Evolutionary conservation across 352 stramenopile species (phyloP).

Genomic region (Phytophthora chlamydospora): DNA sequence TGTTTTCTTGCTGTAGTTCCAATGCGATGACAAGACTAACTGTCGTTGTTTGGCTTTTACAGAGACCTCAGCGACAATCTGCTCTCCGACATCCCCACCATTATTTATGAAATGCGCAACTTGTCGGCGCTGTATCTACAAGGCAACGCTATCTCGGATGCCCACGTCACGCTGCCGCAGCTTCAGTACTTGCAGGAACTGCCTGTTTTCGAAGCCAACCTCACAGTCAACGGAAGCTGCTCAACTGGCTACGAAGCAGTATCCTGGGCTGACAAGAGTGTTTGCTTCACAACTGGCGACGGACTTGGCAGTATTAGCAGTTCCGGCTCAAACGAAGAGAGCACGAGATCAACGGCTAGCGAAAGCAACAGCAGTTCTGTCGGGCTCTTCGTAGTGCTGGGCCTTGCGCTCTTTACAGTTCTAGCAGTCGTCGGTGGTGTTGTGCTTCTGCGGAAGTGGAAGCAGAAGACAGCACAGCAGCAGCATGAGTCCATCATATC

Average conservation of each 20-base stretch:
- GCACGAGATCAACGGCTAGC: constrained; percentile 37
- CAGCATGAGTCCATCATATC: constrained; percentile 37
- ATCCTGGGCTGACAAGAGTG: constrained; percentile 53
- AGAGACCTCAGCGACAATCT: constrained; percentile 75
- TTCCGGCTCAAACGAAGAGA: constrained; percentile 36
- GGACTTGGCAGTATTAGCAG: constrained; percentile 48
- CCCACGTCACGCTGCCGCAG: constrained; percentile 58
- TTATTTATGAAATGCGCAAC: constrained; percentile 72
- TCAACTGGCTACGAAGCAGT: constrained; percentile 50
- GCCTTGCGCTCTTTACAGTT: constrained; percentile 44
- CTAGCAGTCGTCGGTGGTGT: constrained; percentile 59
- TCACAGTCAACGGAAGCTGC: constrained; percentile 49
- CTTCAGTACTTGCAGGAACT: constrained; percentile 64
- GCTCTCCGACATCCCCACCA: constrained; percentile 62
- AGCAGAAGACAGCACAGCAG: constrained; percentile 49
- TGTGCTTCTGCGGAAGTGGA: constrained; percentile 62
- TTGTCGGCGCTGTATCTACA: constrained; percentile 60
- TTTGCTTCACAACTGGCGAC: constrained; percentile 56
- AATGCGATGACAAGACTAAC: constrained; percentile 7
- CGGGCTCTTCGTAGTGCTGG: constrained; percentile 48
- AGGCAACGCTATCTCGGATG: constrained; percentile 57
- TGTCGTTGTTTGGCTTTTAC: background rate
- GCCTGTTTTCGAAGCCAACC: constrained; percentile 49
- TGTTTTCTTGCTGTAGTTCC: background rate
- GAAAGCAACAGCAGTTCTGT: constrained; percentile 30